phyloP scores from a whole-genome alignment of 202 grass and related monocot genomes.

The Digitaria exilis region DNA sequence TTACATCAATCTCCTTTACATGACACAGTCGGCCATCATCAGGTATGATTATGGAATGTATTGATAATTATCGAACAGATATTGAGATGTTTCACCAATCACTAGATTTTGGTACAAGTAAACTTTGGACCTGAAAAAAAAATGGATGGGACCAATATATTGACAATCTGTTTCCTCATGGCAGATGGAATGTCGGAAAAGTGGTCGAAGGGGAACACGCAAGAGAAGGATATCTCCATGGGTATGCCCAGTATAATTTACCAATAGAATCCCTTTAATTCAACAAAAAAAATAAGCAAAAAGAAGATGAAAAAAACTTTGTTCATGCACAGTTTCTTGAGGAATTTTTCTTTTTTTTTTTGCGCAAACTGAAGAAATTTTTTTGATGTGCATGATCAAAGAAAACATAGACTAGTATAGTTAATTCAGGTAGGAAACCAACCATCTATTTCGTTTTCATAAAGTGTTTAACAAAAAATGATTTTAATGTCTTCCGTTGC shows the following conservation, averaged over 20 bases:
- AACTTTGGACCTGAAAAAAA: neutral
- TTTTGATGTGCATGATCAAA: neutral
- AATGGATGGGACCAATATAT: neutral
- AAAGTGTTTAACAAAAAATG: neutral
- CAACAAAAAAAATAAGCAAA: neutral
- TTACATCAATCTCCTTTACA: neutral
- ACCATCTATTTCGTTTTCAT: neutral
- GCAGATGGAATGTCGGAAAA: neutral
- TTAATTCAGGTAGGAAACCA: neutral
- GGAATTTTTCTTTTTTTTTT: too few relatives aligned
- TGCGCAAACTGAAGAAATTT: too few relatives aligned
- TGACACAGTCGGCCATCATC: neutral
- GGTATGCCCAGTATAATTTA: neutral
- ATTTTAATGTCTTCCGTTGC: neutral
- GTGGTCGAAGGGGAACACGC: neutral
- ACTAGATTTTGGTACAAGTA: neutral
- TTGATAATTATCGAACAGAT: neutral
- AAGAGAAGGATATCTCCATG: slow-evolving; percentile 23
- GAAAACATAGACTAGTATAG: neutral
- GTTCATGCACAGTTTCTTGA: neutral
- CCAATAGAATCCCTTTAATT: neutral
- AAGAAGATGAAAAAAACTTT: neutral
- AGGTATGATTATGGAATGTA: slow-evolving; percentile 1
- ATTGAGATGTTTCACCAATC: neutral
- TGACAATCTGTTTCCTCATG: neutral